Base-by-base conservation (phyloP, 257 asterid species). In the Solanum piurae region DNA sequence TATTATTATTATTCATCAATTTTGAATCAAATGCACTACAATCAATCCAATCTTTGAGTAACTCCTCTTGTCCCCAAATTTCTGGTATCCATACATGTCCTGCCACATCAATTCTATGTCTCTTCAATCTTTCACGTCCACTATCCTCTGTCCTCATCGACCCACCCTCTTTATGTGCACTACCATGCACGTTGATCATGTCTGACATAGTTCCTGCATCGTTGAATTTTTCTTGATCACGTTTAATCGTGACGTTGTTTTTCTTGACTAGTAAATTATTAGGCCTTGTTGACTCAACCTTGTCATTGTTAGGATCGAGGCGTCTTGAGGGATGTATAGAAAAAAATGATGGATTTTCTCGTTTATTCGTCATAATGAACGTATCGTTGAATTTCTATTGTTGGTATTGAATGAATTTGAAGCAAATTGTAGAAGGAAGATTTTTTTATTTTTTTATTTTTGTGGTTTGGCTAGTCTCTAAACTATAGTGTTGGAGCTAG, bases 21-120 rank as follows among this genome's bases (percentile, higher is more conserved):
- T 94, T 85, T 7, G 94, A 93, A 88, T 96, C 99, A 83, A 95
- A 94, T 21, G 92, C 92, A 68, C 92, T 87, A 36, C 98, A 94
- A 77, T 96, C 99, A 64, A 89, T 89, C 99, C 97, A 95, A 31
- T 94, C 99, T 89, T 95, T 92, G 4, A 96, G 95, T 40, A 94
- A 74, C 49, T 87, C 92, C 84, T 96, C 99, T 87, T 95, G 95
- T 0, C 98, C 98, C 99, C 98, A 96, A 86, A 91, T 93, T 25
- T 96, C 99, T 85, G 99, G 99, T 77, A 96, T 93, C 99, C 98
- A 94, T 0, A 94, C 99, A 87, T 89, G 95, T 88, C 98, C 98
- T 87, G 96, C 96, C 36, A 94, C 93, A 85, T 94, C 99, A 12
- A 90, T 88, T 88, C 98, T 91, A 40, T 96, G 98, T 42, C 96